Evolutionary conservation across 2,329 filamentous ascomycete species (phyloP).

Genomic region (Epichloe gansuensis): DNA sequence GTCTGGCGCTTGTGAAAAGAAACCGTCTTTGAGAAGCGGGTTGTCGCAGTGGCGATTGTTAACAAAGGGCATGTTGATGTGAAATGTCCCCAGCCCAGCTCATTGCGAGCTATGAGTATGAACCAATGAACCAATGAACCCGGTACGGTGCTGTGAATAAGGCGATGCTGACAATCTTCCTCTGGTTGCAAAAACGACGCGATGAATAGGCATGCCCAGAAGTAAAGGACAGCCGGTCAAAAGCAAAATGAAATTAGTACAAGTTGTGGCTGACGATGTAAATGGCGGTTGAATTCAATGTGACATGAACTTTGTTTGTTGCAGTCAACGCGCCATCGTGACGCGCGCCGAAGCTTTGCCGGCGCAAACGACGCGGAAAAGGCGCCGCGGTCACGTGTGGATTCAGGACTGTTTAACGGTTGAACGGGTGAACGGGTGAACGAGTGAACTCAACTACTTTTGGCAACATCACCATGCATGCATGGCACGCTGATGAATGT

Average conservation of each 20-base stretch:
- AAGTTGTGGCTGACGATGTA: not conserved
- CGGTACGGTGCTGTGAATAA: not conserved
- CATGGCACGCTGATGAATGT: too few species aligned
- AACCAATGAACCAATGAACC: not conserved
- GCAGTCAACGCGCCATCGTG: slow-evolving; percentile 12
- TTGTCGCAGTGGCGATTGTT: slow-evolving; percentile 5
- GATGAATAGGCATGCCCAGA: not conserved
- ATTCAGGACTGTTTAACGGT: too few species aligned
- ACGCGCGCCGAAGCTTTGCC: slow-evolving; percentile 24
- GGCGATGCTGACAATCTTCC: not conserved
- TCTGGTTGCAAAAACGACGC: not conserved
- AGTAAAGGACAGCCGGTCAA: not conserved
- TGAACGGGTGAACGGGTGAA: not conserved
- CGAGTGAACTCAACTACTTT: not conserved
- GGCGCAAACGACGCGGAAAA: slow-evolving; percentile 13
- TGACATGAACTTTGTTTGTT: not conserved
- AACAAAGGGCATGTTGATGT: slow-evolving; percentile 17
- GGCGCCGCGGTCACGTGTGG: slow-evolving; percentile 5
- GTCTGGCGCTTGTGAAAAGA: not conserved
- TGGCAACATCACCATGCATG: not conserved
- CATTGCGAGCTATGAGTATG: not conserved
- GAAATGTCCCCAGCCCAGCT: slow-evolving; percentile 1
- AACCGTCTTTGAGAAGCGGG: slow-evolving; percentile 5
- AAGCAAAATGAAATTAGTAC: not conserved
- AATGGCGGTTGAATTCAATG: not conserved